Evolutionary conservation across 2,329 filamentous ascomycete genomes (phyloP).

Genomic region (Aspergillus caelatus): DNA sequence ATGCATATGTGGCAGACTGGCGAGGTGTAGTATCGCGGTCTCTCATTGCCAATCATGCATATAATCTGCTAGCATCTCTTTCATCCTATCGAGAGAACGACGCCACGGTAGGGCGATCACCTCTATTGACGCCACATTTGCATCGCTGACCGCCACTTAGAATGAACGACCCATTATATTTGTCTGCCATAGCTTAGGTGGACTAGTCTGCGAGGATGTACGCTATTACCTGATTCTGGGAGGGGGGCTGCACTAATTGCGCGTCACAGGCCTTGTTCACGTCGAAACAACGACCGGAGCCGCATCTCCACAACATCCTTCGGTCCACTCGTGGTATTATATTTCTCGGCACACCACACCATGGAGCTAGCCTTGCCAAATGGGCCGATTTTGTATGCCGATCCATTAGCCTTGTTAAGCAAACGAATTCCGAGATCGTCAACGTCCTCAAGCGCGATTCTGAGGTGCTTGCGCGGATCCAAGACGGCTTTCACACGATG

Average conservation of each 20-base stretch:
- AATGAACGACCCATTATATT: constrained; percentile 26
- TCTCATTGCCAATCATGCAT: background rate
- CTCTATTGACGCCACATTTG: background rate
- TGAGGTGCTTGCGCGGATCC: constrained; percentile 5
- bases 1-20: constrained; percentile 18
- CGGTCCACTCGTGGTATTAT: constrained; percentile 33
- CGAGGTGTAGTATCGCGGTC: background rate
- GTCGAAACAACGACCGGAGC: constrained; percentile 29
- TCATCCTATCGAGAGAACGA: background rate
- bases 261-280: background rate
- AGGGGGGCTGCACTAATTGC: background rate
- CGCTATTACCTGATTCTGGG: background rate
- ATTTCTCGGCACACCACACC: constrained; percentile 44
- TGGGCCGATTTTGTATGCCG: constrained; percentile 35
- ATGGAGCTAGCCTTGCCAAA: constrained; percentile 33
- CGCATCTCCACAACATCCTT: constrained; percentile 34
- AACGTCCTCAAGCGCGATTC: constrained; percentile 1
- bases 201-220: constrained; percentile 35
- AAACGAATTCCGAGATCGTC: constrained; percentile 8
- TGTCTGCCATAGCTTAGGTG: constrained; percentile 32
- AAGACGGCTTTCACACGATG: background rate
- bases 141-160: background rate
- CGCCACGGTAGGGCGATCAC: background rate
- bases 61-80: constrained; percentile 21
- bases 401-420: constrained; percentile 18